Conservation (phyloP, 495 filamentous ascomycete genomes). For the Annulohypoxylon stygium region DNA sequence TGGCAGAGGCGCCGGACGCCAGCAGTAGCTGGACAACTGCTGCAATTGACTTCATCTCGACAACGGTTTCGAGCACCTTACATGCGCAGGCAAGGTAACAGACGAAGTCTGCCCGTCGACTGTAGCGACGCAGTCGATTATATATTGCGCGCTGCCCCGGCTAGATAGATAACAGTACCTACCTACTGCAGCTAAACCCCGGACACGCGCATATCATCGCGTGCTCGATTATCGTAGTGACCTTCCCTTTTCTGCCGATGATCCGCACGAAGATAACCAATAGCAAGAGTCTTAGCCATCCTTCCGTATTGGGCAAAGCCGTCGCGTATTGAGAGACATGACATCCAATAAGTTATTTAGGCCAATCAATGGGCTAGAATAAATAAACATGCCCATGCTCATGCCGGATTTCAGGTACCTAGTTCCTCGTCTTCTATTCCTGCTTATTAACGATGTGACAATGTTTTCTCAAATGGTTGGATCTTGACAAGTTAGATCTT, state of each 20-base stretch:
- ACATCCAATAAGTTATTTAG: background rate
- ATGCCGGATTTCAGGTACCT: background rate
- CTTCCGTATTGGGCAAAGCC: conserved; percentile 33
- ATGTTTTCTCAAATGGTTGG: background rate
- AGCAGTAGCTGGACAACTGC: conserved; percentile 47
- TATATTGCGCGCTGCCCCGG: conserved; percentile 24
- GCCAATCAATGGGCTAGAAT: background rate
- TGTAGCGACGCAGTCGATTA: conserved; percentile 7
- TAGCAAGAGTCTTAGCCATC: conserved; percentile 22
- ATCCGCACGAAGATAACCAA: conserved; percentile 12
- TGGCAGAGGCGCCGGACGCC: conserved; percentile 47
- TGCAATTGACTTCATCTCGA: conserved; percentile 48
- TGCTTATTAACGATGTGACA: background rate
- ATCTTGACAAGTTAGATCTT: background rate
- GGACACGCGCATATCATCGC: conserved; percentile 24
- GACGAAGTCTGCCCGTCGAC: conserved; percentile 4
- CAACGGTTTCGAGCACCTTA: conserved; percentile 43
- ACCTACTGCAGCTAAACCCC: conserved; percentile 36
- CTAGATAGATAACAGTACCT: conserved; percentile 15
- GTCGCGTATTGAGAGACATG: background rate
- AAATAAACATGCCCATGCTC: background rate
- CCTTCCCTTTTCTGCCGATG: conserved; percentile 37
- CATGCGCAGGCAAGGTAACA: conserved; percentile 10
- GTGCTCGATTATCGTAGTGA: conserved; percentile 36
- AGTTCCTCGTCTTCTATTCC: background rate